phyloP scores from a whole-genome alignment of 1,139 yeast genomes.

The Pichia sp. region DNA sequence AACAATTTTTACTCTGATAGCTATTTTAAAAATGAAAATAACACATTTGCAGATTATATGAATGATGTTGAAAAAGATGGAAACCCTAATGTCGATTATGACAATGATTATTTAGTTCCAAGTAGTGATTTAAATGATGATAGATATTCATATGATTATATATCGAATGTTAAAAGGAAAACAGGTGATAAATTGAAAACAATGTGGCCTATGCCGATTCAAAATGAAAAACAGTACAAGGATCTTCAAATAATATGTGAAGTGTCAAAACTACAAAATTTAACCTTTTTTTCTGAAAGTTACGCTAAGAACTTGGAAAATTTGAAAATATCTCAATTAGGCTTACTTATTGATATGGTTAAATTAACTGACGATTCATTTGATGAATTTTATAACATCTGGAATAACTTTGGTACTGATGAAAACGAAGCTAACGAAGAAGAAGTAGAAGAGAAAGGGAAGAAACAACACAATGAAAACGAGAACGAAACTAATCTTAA shows the following conservation, averaged over 20 bases:
- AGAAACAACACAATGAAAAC: neutral
- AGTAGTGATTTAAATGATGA: conserved; percentile 9
- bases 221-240: conserved; percentile 78
- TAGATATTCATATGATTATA: conserved; percentile 11
- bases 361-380: conserved; percentile 24
- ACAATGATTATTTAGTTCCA: neutral
- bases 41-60: neutral
- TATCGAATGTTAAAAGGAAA: conserved; percentile 15
- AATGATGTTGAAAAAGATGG: conserved; percentile 8
- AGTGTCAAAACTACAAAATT: conserved; percentile 55
- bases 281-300: conserved; percentile 56
- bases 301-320: conserved; percentile 52
- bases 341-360: conserved; percentile 49
- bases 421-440: conserved; percentile 1
- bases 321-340: conserved; percentile 55
- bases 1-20: conserved; percentile 6
- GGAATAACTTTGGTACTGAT: conserved; percentile 19
- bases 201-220: conserved; percentile 45
- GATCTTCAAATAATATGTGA: conserved; percentile 84
- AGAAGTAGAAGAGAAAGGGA: neutral
- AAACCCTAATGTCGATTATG: conserved; percentile 12
- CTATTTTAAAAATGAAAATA: conserved; percentile 11
- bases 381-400: conserved; percentile 26
- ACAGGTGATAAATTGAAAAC: conserved; percentile 41
- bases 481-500: neutral